phyloP scores from a whole-genome alignment of 164 flowering plant genomes.

The Vitis riparia region DNA sequence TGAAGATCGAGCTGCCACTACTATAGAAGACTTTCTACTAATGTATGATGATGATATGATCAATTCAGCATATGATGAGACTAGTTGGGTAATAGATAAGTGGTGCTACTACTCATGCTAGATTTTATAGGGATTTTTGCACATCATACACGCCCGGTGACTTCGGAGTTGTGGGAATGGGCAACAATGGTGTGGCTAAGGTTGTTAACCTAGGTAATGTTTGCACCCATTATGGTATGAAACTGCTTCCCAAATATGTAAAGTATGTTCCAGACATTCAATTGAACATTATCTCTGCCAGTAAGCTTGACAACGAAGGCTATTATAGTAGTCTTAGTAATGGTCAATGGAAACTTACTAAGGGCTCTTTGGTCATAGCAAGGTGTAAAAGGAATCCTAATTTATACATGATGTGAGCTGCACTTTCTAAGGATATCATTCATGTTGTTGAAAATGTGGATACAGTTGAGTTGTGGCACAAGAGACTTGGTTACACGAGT shows the following conservation, averaged over 20 bases:
- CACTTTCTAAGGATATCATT: too few relatives aligned
- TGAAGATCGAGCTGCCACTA: too few relatives aligned
- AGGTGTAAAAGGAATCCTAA: not conserved
- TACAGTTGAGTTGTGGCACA: slow-evolving; percentile 6
- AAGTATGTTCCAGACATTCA: not conserved
- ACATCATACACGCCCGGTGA: too few relatives aligned
- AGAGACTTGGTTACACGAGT: slow-evolving; percentile 2
- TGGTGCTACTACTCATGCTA: too few relatives aligned
- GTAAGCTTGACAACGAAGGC: slow-evolving; percentile 10
- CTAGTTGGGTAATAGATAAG: too few relatives aligned
- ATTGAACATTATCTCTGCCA: slow-evolving; percentile 6
- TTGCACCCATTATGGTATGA: not conserved
- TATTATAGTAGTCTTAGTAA: not conserved
- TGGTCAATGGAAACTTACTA: slow-evolving; percentile 12
- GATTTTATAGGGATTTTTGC: too few relatives aligned
- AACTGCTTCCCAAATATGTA: not conserved
- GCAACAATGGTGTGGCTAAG: too few relatives aligned
- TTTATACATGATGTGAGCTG: not conserved
- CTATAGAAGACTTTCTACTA: too few relatives aligned
- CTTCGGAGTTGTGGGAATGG: too few relatives aligned
- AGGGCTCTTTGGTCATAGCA: slow-evolving; percentile 2
- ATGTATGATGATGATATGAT: too few relatives aligned
- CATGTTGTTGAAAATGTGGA: too few relatives aligned
- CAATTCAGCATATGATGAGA: too few relatives aligned
- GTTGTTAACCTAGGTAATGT: not conserved